phyloP scores from a whole-genome alignment of 2,329 filamentous ascomycete genomes.

The Hymenotorrendiella dingleyae region DNA sequence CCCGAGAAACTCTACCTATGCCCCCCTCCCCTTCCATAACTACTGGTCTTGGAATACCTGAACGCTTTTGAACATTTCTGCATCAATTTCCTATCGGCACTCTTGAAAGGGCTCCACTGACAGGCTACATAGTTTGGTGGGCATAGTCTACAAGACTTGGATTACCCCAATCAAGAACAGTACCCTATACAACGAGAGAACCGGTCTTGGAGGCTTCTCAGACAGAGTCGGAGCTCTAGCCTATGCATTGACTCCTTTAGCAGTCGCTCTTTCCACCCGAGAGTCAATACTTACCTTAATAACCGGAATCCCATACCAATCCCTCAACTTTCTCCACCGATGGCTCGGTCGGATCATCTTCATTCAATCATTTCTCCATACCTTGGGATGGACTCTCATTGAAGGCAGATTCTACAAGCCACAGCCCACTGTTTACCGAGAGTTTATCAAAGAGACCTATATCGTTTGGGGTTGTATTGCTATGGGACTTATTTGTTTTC shows the following conservation, averaged over 20 bases:
- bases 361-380: slow-evolving; percentile 61
- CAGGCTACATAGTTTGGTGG: slow-evolving; percentile 43
- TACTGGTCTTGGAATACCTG: too few species aligned
- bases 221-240: slow-evolving; percentile 66
- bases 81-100: too few species aligned
- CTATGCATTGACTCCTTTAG: slow-evolving; percentile 68
- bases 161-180: slow-evolving; percentile 58
- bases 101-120: background rate
- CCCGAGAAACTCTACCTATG: too few species aligned
- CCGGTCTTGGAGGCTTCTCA: slow-evolving; percentile 59
- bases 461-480: slow-evolving; percentile 70
- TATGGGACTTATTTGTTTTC: slow-evolving; percentile 54
- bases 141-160: slow-evolving; percentile 64
- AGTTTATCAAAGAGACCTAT: slow-evolving; percentile 59
- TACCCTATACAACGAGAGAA: slow-evolving; percentile 56
- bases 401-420: slow-evolving; percentile 65
- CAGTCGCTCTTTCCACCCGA: slow-evolving; percentile 59
- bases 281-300: slow-evolving; percentile 65
- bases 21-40: too few species aligned
- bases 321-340: slow-evolving; percentile 71
- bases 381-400: slow-evolving; percentile 63
- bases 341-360: slow-evolving; percentile 73
- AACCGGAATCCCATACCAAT: slow-evolving; percentile 70
- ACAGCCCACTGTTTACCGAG: slow-evolving; percentile 52
- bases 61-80: too few species aligned